Conservation (phyloP, 1,139 yeast genomes). For the Taphrina communis region DNA sequence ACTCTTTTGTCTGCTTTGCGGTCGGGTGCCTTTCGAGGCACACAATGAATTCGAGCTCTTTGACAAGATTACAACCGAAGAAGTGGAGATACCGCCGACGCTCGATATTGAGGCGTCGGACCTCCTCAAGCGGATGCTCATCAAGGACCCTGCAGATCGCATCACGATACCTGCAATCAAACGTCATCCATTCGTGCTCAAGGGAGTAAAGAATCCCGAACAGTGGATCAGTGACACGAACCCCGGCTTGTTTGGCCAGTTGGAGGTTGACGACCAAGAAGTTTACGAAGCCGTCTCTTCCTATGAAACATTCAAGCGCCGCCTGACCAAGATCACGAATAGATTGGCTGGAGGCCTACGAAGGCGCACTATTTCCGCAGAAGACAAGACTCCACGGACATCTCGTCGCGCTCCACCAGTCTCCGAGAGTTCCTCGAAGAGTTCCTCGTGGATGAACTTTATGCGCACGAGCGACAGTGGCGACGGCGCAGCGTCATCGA, state of each 20-base stretch:
- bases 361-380: constrained; percentile 17
- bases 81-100: constrained; percentile 63
- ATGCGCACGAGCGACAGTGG: constrained; percentile 25
- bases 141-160: constrained; percentile 73
- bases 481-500: not conserved
- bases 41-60: constrained; percentile 86
- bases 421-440: constrained; percentile 12
- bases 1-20: constrained; percentile 83
- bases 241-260: constrained; percentile 51
- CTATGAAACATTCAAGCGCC: constrained; percentile 36
- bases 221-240: constrained; percentile 47
- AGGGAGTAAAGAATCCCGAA: constrained; percentile 59
- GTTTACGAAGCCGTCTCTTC: constrained; percentile 68
- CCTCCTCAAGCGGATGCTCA: constrained; percentile 65
- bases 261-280: constrained; percentile 71
- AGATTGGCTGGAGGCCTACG: constrained; percentile 30
- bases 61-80: constrained; percentile 74
- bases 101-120: constrained; percentile 60
- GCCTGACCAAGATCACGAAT: constrained; percentile 28
- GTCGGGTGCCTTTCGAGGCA: constrained; percentile 87
- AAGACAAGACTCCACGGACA: constrained; percentile 14
- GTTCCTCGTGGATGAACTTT: constrained; percentile 32
- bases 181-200: constrained; percentile 74
- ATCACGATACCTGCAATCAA: constrained; percentile 76
- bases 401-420: constrained; percentile 5